Conservation (phyloP, 2,329 filamentous ascomycete genomes). For the Calonectria multiphialidica region DNA sequence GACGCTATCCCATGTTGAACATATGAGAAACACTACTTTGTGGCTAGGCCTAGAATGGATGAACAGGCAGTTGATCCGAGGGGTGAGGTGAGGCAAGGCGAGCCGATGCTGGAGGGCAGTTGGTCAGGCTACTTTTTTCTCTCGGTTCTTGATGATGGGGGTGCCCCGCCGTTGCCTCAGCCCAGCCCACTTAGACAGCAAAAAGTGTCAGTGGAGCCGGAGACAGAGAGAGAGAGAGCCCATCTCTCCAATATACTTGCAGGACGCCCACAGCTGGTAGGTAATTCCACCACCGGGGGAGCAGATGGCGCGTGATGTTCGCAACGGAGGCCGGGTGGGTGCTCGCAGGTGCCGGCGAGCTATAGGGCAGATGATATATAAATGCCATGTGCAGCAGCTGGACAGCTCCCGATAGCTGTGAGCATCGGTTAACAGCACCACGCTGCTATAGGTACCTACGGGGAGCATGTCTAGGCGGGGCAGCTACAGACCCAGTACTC, state of each 20-base stretch:
- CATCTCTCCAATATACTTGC: background rate
- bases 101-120: background rate
- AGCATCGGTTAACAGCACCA: background rate
- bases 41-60: background rate
- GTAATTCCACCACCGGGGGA: background rate
- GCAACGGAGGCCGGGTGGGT: background rate
- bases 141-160: constrained; percentile 1
- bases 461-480: constrained; percentile 13
- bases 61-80: background rate
- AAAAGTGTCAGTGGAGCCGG: background rate
- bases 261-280: background rate
- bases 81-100: constrained; percentile 6
- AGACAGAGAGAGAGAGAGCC: background rate
- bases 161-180: constrained; percentile 19
- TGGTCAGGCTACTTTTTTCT: constrained; percentile 14
- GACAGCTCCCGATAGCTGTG: background rate
- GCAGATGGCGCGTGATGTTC: background rate
- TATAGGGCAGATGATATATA: background rate
- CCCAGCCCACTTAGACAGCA: constrained; percentile 12
- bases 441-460: constrained; percentile 7
- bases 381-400: background rate
- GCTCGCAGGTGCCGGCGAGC: background rate
- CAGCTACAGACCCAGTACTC: background rate
- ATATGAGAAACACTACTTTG: background rate
- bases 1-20: background rate